Evolutionary conservation across 768 basidiomycete species (phyloP).

Genomic region (Amanita pseudoporphyria): DNA sequence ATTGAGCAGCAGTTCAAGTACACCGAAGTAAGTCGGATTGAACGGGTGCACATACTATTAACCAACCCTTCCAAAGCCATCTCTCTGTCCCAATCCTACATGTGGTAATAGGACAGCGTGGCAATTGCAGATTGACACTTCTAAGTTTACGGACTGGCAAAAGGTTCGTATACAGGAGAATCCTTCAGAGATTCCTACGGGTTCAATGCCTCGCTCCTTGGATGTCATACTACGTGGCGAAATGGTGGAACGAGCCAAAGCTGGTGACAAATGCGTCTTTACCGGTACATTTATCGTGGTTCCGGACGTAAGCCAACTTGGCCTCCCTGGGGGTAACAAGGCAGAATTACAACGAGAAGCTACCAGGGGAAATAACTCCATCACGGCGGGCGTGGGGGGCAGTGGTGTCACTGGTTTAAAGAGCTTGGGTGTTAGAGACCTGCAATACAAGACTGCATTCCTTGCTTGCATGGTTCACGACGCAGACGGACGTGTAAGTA

Average conservation of each 20-base stretch:
- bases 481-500: constrained; percentile 75
- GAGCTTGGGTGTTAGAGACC: constrained; percentile 85
- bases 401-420: constrained; percentile 92
- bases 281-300: constrained; percentile 98
- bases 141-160: constrained; percentile 98
- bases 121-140: constrained; percentile 93
- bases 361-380: constrained; percentile 47
- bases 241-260: constrained; percentile 97
- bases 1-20: constrained; percentile 99
- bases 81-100: constrained; percentile 87
- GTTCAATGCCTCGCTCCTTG: constrained; percentile 94
- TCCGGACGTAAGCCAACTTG: constrained; percentile 94
- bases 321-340: constrained; percentile 88
- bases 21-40: constrained; percentile 61
- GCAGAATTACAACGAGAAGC: constrained; percentile 87
- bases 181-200: constrained; percentile 96
- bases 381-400: constrained; percentile 57
- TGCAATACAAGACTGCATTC: constrained; percentile 99
- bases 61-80: constrained; percentile 47
- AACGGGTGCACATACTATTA: not conserved
- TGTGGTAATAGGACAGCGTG: constrained; percentile 87
- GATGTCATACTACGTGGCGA: constrained; percentile 95
- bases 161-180: constrained; percentile 99
- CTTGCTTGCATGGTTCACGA: constrained; percentile 96
- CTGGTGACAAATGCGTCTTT: constrained; percentile 97